These are phyloP conservation scores for Apium graveolens DNA, from an alignment of 129 eudicot species.

Conservation along the genomic window DNA sequence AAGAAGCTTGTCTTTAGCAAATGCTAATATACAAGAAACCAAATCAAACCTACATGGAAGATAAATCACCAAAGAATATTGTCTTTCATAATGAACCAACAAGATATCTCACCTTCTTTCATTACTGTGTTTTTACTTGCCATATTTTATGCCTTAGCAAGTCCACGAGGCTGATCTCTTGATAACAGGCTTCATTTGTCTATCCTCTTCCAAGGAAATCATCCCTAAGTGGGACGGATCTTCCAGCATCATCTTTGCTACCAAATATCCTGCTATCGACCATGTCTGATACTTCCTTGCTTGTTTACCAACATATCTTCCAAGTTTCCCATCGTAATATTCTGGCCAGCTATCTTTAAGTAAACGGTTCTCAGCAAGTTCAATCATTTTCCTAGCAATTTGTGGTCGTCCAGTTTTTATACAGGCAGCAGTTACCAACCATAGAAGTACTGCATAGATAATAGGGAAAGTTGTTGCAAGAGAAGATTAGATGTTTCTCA, in stretches of 20 bases:
- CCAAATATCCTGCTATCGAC: constrained; percentile 40
- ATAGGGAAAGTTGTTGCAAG: background rate
- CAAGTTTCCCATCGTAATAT: constrained; percentile 31
- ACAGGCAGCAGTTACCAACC: constrained; percentile 35
- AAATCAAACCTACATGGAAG: constrained; percentile 7
- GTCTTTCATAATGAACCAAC: constrained; percentile 1
- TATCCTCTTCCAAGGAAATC: constrained; percentile 34
- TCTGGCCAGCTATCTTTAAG: constrained; percentile 37
- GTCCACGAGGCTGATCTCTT: constrained; percentile 40
- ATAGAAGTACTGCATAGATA: constrained; percentile 27
- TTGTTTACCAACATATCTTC: constrained; percentile 41
- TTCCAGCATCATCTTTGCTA: constrained; percentile 37
- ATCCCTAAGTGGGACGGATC: constrained; percentile 40
- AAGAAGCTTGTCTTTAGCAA: constrained; percentile 10
- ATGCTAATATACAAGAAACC: constrained; percentile 17
- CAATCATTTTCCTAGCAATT: constrained; percentile 34
- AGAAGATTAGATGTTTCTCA: background rate
- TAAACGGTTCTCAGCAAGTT: constrained; percentile 30
- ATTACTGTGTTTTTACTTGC: background rate
- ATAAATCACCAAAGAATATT: background rate
- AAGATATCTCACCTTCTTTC: constrained; percentile 8
- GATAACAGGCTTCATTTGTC: constrained; percentile 29
- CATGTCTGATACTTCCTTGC: constrained; percentile 39
- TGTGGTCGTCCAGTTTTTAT: constrained; percentile 33
- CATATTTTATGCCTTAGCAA: constrained; percentile 12